Evolutionary conservation across 805 yeast genomes (phyloP).

Genomic region (Candida peoriensis): DNA sequence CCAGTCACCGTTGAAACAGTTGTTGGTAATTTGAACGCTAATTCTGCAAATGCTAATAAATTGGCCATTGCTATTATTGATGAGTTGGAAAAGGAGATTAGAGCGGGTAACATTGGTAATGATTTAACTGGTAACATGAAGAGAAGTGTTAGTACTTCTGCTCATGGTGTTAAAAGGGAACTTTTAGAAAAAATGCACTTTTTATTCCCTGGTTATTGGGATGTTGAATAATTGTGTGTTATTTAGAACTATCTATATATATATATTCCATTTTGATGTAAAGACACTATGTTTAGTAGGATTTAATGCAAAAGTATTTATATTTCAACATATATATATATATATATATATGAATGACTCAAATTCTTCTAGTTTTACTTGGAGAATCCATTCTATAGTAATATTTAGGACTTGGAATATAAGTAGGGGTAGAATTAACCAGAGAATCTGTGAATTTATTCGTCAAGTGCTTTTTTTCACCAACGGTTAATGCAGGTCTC

Average conservation of each 20-base stretch:
- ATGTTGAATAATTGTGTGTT: background rate
- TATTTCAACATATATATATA: too few species aligned
- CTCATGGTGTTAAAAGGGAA: constrained; percentile 66
- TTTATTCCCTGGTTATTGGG: constrained; percentile 89
- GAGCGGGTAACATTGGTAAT: constrained; percentile 58
- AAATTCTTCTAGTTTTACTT: constrained; percentile 24
- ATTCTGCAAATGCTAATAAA: constrained; percentile 77
- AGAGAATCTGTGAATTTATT: background rate
- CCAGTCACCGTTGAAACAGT: constrained; percentile 98
- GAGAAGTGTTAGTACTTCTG: constrained; percentile 72
- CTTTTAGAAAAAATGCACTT: constrained; percentile 76
- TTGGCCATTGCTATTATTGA: constrained; percentile 68
- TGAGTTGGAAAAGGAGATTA: constrained; percentile 57
- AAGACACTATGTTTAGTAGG: too few species aligned
- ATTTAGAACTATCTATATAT: too few species aligned
- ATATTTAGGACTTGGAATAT: constrained; percentile 27
- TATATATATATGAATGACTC: background rate
- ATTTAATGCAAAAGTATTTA: too few species aligned
- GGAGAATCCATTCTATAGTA: constrained; percentile 28
- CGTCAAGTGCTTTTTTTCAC: too few species aligned
- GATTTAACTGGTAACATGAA: constrained; percentile 74
- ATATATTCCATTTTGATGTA: too few species aligned
- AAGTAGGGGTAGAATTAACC: constrained; percentile 19
- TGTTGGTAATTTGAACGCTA: constrained; percentile 83
- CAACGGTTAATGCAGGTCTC: too few species aligned